These are phyloP conservation scores for Solanum commersonii DNA, from an alignment of 257 asterid species.

Conservation along the genomic window DNA sequence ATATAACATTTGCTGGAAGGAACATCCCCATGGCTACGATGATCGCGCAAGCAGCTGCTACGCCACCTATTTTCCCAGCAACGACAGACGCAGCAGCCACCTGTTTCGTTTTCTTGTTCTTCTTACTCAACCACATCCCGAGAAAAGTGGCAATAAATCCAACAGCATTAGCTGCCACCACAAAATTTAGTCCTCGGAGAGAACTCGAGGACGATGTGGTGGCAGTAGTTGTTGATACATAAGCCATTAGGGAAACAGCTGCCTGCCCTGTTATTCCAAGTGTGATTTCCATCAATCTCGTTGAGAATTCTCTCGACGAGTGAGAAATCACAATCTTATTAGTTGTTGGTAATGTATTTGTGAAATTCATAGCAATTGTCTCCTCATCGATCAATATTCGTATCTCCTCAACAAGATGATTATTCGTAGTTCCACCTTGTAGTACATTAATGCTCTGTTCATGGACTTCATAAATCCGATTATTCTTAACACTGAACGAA, in stretches of 20 bases:
- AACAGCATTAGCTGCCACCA: not conserved
- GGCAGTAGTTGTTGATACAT: not conserved
- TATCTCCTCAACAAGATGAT: not conserved
- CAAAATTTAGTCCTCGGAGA: not conserved
- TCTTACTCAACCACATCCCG: not conserved
- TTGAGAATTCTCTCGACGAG: not conserved
- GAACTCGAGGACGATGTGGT: not conserved
- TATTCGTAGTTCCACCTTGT: too few species aligned
- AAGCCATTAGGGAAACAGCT: not conserved
- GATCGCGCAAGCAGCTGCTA: not conserved
- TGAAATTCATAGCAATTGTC: not conserved
- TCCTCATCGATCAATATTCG: not conserved
- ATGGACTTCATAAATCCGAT: not conserved
- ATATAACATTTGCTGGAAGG: not conserved
- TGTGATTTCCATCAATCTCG: not conserved
- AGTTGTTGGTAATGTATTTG: not conserved
- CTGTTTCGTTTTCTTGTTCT: not conserved
- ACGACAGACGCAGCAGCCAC: not conserved
- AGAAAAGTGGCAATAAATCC: not conserved
- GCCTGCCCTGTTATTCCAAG: not conserved
- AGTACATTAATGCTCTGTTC: too few species aligned
- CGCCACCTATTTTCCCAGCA: not conserved
- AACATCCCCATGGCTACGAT: not conserved
- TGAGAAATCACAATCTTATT: not conserved
- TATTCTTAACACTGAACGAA: not conserved